A percentile compares a stretch with the other conserved stretches of the same genome.
These are phyloP conservation scores for Viola pubescens DNA, from an alignment of 441 rosid genomes.

Conservation along the genomic window DNA sequence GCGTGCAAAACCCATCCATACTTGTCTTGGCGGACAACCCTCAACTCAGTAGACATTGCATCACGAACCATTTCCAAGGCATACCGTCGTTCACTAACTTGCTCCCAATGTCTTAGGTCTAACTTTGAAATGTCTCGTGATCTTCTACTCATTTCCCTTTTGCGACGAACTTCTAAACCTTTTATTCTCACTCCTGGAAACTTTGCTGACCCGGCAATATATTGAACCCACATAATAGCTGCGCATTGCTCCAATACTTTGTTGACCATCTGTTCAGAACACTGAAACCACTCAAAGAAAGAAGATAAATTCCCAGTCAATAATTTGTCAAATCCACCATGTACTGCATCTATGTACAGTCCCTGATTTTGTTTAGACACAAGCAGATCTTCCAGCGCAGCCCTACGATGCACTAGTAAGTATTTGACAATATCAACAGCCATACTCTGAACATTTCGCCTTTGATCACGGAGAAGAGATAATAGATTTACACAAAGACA, in stretches of 20 bases:
- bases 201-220: constrained; percentile 91
- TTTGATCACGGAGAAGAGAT: constrained; percentile 74
- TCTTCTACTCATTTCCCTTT: constrained; percentile 90
- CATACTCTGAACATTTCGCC: constrained; percentile 77
- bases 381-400: constrained; percentile 86
- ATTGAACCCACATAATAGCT: constrained; percentile 97
- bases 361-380: constrained; percentile 92
- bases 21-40: constrained; percentile 99
- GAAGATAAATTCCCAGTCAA: constrained; percentile 71
- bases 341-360: constrained; percentile 69
- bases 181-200: constrained; percentile 98
- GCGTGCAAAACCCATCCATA: constrained; percentile 99
- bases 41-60: constrained; percentile 96
- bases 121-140: constrained; percentile 76
- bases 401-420: constrained; percentile 86
- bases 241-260: constrained; percentile 98
- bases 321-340: constrained; percentile 93
- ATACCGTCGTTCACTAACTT: constrained; percentile 89
- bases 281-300: constrained; percentile 86
- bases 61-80: constrained; percentile 96
- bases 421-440: constrained; percentile 84
- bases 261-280: constrained; percentile 70
- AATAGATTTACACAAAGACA: constrained; percentile 90
- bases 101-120: constrained; percentile 94
- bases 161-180: constrained; percentile 93